Percentiles rank a stretch among this genome's conserved stretches.
Conservation (phyloP, 2,329 filamentous ascomycete species). For the Alternaria sp. region DNA sequence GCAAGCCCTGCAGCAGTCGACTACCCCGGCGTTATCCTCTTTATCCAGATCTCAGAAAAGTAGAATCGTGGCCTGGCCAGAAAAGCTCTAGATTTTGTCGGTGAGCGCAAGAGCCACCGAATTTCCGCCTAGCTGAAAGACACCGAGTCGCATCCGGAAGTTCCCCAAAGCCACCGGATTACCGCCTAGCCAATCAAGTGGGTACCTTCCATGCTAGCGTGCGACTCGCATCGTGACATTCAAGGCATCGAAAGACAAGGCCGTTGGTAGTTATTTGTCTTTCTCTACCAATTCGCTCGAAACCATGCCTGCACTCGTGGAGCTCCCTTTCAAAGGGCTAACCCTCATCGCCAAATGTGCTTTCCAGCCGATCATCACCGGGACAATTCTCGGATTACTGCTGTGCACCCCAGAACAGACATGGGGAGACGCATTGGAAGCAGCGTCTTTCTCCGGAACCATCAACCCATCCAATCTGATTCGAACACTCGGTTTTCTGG, state of each 20-base stretch:
- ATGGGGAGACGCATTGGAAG: not conserved
- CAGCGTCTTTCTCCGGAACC: not conserved
- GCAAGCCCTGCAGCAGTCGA: not conserved
- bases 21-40: not conserved
- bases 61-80: not conserved
- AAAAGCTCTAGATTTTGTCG: not conserved
- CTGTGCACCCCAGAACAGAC: conserved; percentile 3
- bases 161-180: not conserved
- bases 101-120: not conserved
- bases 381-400: conserved; percentile 6
- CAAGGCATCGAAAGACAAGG: not conserved
- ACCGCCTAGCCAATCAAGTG: not conserved
- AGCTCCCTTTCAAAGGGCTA: not conserved
- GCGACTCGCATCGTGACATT: not conserved
- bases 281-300: not conserved
- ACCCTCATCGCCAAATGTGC: not conserved
- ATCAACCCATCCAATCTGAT: not conserved
- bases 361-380: conserved; percentile 9
- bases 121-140: not conserved
- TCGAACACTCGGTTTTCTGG: conserved; percentile 6
- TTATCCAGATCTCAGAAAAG: not conserved
- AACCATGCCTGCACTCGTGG: conserved; percentile 1
- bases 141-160: not conserved
- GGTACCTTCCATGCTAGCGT: not conserved
- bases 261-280: not conserved